Conservation (phyloP, 768 basidiomycete species). For the Auriscalpium vulgare region DNA sequence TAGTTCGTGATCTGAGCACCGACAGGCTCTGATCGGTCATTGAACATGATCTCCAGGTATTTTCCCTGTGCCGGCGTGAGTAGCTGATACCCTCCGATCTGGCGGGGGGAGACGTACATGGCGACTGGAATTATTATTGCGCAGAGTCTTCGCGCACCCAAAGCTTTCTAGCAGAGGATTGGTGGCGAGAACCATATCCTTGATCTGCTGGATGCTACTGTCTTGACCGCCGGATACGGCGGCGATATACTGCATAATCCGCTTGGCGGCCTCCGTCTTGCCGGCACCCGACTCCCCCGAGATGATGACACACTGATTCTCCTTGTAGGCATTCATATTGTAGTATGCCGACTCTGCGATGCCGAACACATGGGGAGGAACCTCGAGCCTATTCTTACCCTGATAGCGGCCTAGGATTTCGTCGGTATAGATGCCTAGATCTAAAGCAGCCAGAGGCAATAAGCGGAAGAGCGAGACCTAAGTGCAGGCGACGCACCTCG, state of each 20-base stretch:
- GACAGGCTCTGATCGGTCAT: constrained; percentile 83
- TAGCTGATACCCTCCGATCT: not conserved
- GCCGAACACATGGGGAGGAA: constrained; percentile 95
- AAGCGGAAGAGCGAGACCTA: not conserved
- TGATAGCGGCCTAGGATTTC: constrained; percentile 78
- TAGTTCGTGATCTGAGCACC: constrained; percentile 99
- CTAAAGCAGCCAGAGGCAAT: constrained; percentile 30
- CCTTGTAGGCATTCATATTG: constrained; percentile 98
- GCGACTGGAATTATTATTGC: constrained; percentile 97
- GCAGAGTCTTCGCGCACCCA: constrained; percentile 96
- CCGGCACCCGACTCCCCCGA: constrained; percentile 98
- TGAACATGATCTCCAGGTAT: constrained; percentile 99
- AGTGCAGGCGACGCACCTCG: constrained; percentile 44
- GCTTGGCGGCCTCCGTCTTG: constrained; percentile 98
- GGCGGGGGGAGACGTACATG: constrained; percentile 55
- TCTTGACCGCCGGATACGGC: constrained; percentile 87
- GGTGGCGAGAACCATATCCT: constrained; percentile 99
- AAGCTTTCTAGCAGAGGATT: constrained; percentile 97
- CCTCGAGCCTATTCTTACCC: constrained; percentile 96
- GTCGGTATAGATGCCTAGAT: constrained; percentile 97
- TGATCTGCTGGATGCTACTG: constrained; percentile 92
- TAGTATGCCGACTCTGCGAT: constrained; percentile 98
- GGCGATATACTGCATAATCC: constrained; percentile 99
- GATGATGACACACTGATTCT: constrained; percentile 99
- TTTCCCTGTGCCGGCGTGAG: constrained; percentile 61